These are phyloP conservation scores for Datura wrightii DNA, from an alignment of 257 asterid genomes.

Conservation along the genomic window DNA sequence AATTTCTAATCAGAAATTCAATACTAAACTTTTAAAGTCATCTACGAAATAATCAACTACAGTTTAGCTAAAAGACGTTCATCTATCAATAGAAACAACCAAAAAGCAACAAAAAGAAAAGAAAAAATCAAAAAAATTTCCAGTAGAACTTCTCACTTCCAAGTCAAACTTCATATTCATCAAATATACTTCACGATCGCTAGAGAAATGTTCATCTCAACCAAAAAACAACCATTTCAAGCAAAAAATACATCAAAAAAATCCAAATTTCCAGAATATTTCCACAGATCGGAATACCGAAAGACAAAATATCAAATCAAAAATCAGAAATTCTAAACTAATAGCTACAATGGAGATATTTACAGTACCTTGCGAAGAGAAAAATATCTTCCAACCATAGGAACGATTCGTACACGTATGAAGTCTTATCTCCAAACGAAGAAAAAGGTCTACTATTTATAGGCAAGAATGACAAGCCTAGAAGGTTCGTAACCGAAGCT, in stretches of 20 bases:
- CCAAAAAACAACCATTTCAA: background rate
- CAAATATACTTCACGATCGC: background rate
- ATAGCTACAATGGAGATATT: background rate
- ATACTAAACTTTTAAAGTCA: background rate
- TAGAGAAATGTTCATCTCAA: background rate
- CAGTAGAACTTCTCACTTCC: background rate
- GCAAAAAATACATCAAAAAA: background rate
- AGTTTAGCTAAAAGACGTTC: background rate
- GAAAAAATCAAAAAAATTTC: background rate
- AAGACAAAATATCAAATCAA: background rate
- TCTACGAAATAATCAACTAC: background rate
- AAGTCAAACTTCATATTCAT: background rate
- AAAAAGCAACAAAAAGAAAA: background rate
- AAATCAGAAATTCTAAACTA: background rate
- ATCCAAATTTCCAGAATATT: background rate
- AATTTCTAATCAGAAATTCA: too few species aligned
- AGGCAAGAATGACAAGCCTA: constrained; percentile 19
- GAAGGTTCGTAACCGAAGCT: constrained; percentile 27
- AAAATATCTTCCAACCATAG: constrained; percentile 28
- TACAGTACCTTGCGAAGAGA: constrained; percentile 23
- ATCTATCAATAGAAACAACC: background rate
- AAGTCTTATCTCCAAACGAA: background rate
- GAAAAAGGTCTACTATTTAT: background rate
- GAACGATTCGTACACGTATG: constrained; percentile 23
- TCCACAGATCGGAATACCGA: background rate